These are phyloP conservation scores for Escallonia herrerae DNA, from an alignment of 129 eudicot genomes.

Conservation along the genomic window DNA sequence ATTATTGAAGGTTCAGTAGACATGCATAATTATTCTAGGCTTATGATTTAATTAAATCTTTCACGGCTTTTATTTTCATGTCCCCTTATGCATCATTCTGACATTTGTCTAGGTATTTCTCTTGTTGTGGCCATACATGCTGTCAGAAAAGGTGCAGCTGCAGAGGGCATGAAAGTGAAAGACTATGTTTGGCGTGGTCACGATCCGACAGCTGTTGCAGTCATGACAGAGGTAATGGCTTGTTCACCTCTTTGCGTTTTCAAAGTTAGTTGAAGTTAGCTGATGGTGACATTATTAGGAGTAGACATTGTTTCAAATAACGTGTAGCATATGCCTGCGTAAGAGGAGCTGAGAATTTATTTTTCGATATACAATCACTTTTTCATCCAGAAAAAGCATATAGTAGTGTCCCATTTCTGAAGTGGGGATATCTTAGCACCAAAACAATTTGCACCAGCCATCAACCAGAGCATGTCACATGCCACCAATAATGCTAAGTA, in stretches of 20 bases:
- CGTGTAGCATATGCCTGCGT: neutral
- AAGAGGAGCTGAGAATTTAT: neutral
- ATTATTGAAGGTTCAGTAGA: constrained; percentile 61
- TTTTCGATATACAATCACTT: too few relatives aligned
- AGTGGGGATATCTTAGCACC: too few relatives aligned
- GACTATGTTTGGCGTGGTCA: constrained; percentile 99
- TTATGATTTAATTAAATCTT: constrained; percentile 1
- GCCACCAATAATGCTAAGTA: too few relatives aligned
- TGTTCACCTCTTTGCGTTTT: constrained; percentile 12
- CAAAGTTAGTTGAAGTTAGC: neutral
- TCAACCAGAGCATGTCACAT: too few relatives aligned
- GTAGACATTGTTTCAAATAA: too few relatives aligned
- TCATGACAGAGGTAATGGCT: constrained; percentile 88
- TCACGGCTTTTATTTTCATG: neutral
- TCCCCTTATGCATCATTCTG: neutral
- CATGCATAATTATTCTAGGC: neutral
- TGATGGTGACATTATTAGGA: too few relatives aligned
- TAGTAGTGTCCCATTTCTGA: too few relatives aligned
- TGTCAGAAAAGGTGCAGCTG: constrained; percentile 96
- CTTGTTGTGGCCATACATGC: constrained; percentile 91
- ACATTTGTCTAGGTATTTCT: constrained; percentile 61
- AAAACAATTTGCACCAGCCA: too few relatives aligned
- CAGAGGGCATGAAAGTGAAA: constrained; percentile 89
- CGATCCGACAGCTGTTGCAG: constrained; percentile 96
- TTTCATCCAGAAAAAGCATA: too few relatives aligned